Evolutionary conservation across 805 yeast species (phyloP), one percentile per base, ranked within the genome.

Genomic region (Scheffersomyces amazonensis): DNA sequence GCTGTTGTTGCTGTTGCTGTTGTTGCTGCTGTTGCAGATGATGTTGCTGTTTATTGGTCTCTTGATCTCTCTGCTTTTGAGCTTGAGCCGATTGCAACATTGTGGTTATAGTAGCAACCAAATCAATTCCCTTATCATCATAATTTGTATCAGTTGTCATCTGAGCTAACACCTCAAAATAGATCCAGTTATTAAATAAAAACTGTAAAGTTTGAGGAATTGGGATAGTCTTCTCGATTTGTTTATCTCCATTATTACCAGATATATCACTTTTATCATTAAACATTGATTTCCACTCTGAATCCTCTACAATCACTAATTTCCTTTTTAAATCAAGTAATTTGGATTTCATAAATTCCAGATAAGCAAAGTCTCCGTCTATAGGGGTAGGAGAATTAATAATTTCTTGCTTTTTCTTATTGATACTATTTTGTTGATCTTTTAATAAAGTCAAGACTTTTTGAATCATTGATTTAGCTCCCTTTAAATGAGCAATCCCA

Each of bases 401-500:
- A 30, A 40, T 33, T 34, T 40, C 41, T 13, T 38, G 37, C 21
- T 40, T 49, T 23, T 49, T 45, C 11, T 41, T 34, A 15, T 36
- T 24, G 5, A 48, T 31, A 29, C 44, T 34, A 17, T 46, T 44
- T 36, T 57, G 61, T 15, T 52, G 53, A 19, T 56, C 60, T 38
- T 45, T 53, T 11, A 66, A 48, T 16, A 64, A 40, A 11, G 49
- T 43, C 39, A 65, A 53, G 10, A 76, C 73, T 41, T 71, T 70
- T 41, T 74, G 64, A 41, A 80, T 78, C 74, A 81, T 75, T 10
- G 78, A 71, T 42, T 74, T 71, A 3, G 87, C 87, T 21, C 87
- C 87, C 49, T 75, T 76, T 41, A 81, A 63, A 58, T 81, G 88
- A 2, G 83, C 81, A 37, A 81, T 77, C 10, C 87, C 87, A 17